A percentile compares a stretch with the other conserved stretches of the same genome.
Evolutionary conservation across 768 basidiomycete genomes (phyloP).

Genomic region (Boletus fagicola): DNA sequence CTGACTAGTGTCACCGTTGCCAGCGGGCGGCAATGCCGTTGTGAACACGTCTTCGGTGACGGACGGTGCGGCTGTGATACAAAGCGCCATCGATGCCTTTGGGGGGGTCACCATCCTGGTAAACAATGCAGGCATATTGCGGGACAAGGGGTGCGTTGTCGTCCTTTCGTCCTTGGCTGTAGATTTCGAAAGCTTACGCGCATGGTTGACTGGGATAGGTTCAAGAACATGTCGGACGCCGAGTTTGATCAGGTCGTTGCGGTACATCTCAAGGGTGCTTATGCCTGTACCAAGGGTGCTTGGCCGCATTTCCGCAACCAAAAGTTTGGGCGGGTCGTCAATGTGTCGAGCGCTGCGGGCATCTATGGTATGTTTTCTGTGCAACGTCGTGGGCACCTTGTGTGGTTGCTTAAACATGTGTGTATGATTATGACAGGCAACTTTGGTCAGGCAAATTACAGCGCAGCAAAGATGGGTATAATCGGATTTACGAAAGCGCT

Average conservation of each 20-base stretch:
- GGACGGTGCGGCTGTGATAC: conserved; percentile 83
- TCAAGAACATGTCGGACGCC: conserved; percentile 96
- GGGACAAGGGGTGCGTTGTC: conserved; percentile 66
- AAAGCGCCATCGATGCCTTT: conserved; percentile 82
- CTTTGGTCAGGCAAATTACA: conserved; percentile 97
- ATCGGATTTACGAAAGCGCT: conserved; percentile 91
- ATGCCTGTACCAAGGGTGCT: conserved; percentile 87
- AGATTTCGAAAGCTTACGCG: too few relatives aligned
- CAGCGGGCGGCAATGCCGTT: conserved; percentile 88
- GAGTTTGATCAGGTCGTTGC: conserved; percentile 89
- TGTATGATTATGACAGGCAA: conserved; percentile 53
- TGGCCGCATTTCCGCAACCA: conserved; percentile 96
- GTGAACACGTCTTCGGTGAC: conserved; percentile 83
- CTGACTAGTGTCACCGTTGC: neutral
- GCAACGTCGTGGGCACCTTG: neutral
- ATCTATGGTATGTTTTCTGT: conserved; percentile 66
- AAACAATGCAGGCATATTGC: conserved; percentile 92
- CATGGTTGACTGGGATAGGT: conserved; percentile 42
- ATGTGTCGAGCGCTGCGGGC: conserved; percentile 93
- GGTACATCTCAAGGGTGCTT: conserved; percentile 94
- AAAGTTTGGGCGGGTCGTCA: conserved; percentile 92
- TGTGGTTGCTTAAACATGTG: neutral
- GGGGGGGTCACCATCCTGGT: conserved; percentile 84
- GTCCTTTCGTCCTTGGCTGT: neutral
- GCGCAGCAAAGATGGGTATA: conserved; percentile 96